Conservation (phyloP, 495 filamentous ascomycete species). For the Penicillium nucicola region DNA sequence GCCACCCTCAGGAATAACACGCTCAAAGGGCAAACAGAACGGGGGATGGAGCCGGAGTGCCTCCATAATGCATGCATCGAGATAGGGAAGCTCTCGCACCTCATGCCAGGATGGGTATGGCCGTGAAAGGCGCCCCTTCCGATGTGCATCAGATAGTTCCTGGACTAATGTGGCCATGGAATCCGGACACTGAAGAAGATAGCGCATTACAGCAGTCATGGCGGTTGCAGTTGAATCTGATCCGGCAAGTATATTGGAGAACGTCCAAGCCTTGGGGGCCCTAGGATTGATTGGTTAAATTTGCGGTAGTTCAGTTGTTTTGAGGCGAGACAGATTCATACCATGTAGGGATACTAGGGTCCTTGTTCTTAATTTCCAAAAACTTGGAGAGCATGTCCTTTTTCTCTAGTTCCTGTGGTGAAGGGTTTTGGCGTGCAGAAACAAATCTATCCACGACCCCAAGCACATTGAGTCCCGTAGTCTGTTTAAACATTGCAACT, state of each 20-base stretch:
- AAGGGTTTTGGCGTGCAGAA: not conserved
- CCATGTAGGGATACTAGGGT: conserved; percentile 19
- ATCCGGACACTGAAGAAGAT: conserved; percentile 18
- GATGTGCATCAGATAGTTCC: conserved; percentile 7
- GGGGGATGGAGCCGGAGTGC: conserved; percentile 51
- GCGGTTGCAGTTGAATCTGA: conserved; percentile 44
- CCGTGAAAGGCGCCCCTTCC: conserved; percentile 9
- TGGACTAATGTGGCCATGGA: not conserved
- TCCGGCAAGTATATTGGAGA: conserved; percentile 43
- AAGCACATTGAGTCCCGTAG: conserved; percentile 14
- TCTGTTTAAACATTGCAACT: not conserved
- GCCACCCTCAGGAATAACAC: conserved; percentile 33
- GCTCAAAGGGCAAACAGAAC: conserved; percentile 35
- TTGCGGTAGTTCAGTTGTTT: too few species aligned
- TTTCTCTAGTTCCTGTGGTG: not conserved
- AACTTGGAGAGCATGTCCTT: not conserved
- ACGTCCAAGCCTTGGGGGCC: conserved; percentile 15
- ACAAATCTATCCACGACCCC: not conserved
- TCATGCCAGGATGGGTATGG: conserved; percentile 30
- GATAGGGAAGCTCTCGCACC: conserved; percentile 31
- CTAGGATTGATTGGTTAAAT: not conserved
- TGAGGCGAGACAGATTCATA: conserved; percentile 1
- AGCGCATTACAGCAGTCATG: conserved; percentile 32
- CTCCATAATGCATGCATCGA: conserved; percentile 53
- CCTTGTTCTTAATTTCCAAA: not conserved